A percentile compares a stretch with the other conserved stretches of the same genome.
phyloP scores from a whole-genome alignment of 129 eudicot genomes.

The Chrysanthemum makinoi region DNA sequence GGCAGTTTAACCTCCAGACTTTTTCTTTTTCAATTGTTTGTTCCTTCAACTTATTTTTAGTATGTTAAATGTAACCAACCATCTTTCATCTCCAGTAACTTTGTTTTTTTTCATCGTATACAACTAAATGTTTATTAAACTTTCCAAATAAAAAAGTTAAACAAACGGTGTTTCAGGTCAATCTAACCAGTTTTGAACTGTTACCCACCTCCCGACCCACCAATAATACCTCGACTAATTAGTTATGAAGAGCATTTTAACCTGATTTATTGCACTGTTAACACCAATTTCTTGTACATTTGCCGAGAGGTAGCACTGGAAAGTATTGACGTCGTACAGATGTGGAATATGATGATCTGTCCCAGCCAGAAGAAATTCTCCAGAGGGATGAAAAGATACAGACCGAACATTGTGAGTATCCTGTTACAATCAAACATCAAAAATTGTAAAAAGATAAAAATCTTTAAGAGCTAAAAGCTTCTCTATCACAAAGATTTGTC shows the following conservation, averaged over 20 bases:
- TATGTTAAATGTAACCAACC: too few species aligned
- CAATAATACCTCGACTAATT: background rate
- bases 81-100: too few species aligned
- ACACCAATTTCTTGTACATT: slow-evolving; percentile 59
- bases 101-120: too few species aligned
- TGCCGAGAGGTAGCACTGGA: slow-evolving; percentile 76
- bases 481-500: background rate
- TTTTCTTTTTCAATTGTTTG: too few species aligned
- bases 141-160: too few species aligned
- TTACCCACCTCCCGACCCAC: slow-evolving; percentile 7
- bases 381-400: slow-evolving; percentile 90
- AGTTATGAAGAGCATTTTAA: slow-evolving; percentile 13
- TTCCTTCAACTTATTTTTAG: too few species aligned
- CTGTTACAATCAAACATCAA: slow-evolving; percentile 40
- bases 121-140: too few species aligned
- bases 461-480: background rate
- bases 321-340: slow-evolving; percentile 78
- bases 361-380: slow-evolving; percentile 89
- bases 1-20: too few species aligned
- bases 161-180: background rate
- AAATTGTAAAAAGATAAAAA: background rate
- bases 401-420: slow-evolving; percentile 94
- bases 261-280: slow-evolving; percentile 85
- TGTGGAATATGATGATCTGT: slow-evolving; percentile 90
- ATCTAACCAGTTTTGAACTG: background rate